Conservation (phyloP, 2,329 filamentous ascomycete species). For the Geosmithia putterillii region DNA sequence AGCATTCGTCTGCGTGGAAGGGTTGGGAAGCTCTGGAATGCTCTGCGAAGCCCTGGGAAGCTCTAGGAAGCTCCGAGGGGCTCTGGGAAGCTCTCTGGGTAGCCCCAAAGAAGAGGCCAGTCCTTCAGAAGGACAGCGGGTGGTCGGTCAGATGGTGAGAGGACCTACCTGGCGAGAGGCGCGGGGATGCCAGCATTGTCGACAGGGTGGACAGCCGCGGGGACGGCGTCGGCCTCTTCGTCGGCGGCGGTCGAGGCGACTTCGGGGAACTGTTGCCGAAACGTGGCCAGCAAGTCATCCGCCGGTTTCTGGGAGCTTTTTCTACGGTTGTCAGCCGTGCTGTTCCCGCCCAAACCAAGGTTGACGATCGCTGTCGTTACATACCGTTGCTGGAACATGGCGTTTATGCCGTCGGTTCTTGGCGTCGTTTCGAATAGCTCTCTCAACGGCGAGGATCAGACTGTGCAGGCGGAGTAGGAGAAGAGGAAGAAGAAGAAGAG, state of each 20-base stretch:
- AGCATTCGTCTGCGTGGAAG: too few species aligned
- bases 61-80: too few species aligned
- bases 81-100: too few species aligned
- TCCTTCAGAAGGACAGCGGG: too few species aligned
- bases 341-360: too few species aligned
- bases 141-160: too few species aligned
- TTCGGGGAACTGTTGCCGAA: conserved; percentile 73
- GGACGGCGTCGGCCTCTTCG: conserved; percentile 7
- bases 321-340: conserved; percentile 29
- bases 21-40: too few species aligned
- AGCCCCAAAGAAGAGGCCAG: too few species aligned
- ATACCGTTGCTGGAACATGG: neutral
- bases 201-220: conserved; percentile 13
- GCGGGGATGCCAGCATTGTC: conserved; percentile 11
- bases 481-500: neutral
- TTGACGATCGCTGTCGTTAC: too few species aligned
- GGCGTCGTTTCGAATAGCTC: neutral
- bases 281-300: conserved; percentile 72
- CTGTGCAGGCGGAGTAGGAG: too few species aligned
- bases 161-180: neutral
- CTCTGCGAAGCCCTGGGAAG: too few species aligned
- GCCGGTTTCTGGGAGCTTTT: conserved; percentile 75
- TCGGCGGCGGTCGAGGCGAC: conserved; percentile 21
- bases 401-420: neutral
- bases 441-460: neutral